Conservation (phyloP, 2,329 filamentous ascomycete species). For the Verticillium albo-atrum region DNA sequence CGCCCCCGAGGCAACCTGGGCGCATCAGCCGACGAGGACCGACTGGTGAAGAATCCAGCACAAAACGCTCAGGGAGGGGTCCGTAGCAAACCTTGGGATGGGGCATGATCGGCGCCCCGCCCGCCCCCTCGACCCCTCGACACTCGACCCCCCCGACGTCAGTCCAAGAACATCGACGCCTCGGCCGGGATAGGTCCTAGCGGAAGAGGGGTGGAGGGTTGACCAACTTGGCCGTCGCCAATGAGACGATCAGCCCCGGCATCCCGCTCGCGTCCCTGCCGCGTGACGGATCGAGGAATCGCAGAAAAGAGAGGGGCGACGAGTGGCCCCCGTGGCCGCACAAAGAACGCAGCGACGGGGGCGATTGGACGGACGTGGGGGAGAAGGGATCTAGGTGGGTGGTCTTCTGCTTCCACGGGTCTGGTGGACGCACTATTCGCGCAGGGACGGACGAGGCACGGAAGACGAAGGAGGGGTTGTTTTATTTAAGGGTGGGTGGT, state of each 20-base stretch:
- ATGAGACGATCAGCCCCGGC: neutral
- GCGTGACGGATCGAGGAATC: neutral
- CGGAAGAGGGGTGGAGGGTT: too few relatives aligned
- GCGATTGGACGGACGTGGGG: neutral
- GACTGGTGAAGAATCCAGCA: constrained; percentile 3
- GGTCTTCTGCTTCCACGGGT: neutral
- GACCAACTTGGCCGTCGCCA: neutral
- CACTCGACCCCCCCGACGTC: neutral
- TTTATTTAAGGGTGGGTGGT: neutral
- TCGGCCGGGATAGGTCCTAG: neutral
- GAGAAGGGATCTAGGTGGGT: too few relatives aligned
- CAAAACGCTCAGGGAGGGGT: constrained; percentile 1
- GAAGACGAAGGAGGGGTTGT: neutral
- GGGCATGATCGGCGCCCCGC: neutral
- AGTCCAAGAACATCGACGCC: neutral
- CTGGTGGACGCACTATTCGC: constrained; percentile 1
- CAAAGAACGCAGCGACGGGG: constrained; percentile 2
- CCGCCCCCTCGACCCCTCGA: neutral
- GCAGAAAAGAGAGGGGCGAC: neutral
- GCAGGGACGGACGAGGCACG: neutral
- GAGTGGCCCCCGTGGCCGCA: neutral
- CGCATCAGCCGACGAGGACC: neutral
- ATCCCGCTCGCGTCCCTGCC: neutral
- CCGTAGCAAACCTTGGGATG: neutral
- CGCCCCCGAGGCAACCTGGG: neutral